phyloP scores from a whole-genome alignment of 352 stramenopile species.

The Globisporangium barbulae region DNA sequence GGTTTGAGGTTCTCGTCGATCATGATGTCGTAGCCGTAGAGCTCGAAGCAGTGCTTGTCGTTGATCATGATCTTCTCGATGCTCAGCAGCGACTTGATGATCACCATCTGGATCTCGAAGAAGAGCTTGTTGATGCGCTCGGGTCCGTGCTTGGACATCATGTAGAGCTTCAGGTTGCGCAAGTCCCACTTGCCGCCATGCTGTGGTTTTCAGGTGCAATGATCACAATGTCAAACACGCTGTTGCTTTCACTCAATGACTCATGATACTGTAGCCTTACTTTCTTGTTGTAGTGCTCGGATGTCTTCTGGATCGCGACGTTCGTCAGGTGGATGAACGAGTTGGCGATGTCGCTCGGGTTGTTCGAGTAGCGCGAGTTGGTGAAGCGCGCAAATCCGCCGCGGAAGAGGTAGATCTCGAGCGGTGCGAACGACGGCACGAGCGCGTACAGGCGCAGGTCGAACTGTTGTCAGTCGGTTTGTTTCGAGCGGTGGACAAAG shows the following conservation, averaged over 20 bases:
- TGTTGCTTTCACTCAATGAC: not conserved
- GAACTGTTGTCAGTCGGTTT: conserved; percentile 45
- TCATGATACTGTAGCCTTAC: conserved; percentile 7
- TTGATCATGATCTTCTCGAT: conserved; percentile 95
- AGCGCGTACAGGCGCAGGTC: conserved; percentile 92
- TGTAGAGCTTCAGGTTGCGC: conserved; percentile 88
- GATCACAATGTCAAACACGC: not conserved
- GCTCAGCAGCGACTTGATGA: conserved; percentile 81
- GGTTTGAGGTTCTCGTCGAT: conserved; percentile 91
- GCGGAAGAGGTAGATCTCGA: conserved; percentile 92
- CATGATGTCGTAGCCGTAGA: conserved; percentile 94
- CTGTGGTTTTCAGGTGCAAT: conserved; percentile 15
- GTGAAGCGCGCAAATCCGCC: conserved; percentile 91
- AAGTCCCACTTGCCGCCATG: conserved; percentile 92
- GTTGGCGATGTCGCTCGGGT: conserved; percentile 87
- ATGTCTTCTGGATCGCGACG: conserved; percentile 94
- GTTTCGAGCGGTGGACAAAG: not conserved
- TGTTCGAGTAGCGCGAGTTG: conserved; percentile 88
- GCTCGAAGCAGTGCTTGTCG: conserved; percentile 95
- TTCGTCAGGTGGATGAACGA: conserved; percentile 94
- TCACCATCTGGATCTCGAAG: conserved; percentile 89
- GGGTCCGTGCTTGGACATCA: conserved; percentile 86
- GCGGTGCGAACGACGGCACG: conserved; percentile 89
- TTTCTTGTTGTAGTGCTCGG: conserved; percentile 91
- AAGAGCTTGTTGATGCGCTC: conserved; percentile 86